phyloP scores from a whole-genome alignment of 768 basidiomycete genomes.

The Boletus rubroflammeus region DNA sequence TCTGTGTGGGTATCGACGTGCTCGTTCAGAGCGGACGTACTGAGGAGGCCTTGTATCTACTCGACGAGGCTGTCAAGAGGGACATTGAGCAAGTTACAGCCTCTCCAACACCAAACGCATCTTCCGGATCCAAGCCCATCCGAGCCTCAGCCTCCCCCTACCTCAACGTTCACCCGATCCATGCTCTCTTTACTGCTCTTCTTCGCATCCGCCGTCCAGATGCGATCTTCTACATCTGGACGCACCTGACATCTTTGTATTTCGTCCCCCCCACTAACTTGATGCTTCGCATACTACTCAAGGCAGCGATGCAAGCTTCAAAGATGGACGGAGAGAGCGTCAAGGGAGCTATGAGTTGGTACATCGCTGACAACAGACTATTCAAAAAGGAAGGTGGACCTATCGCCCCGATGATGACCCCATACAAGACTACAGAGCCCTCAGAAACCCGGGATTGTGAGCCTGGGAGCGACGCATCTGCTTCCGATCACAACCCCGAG shows the following conservation, averaged over 20 bases:
- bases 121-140: background rate
- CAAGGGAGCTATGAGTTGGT: constrained; percentile 43
- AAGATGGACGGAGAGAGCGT: constrained; percentile 49
- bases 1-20: constrained; percentile 50
- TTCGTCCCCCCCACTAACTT: constrained; percentile 49
- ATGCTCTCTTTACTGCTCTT: constrained; percentile 48
- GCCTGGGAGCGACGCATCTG: background rate
- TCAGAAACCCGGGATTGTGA: background rate
- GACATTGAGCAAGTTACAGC: constrained; percentile 9
- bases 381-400: constrained; percentile 16
- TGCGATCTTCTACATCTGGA: constrained; percentile 63
- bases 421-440: background rate
- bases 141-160: constrained; percentile 3
- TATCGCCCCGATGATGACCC: constrained; percentile 9
- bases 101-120: background rate
- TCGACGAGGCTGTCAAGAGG: constrained; percentile 39
- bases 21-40: constrained; percentile 43
- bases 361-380: constrained; percentile 17
- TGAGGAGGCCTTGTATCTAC: constrained; percentile 46
- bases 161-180: constrained; percentile 31
- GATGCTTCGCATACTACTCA: constrained; percentile 59
- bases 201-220: constrained; percentile 55
- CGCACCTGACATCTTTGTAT: constrained; percentile 59
- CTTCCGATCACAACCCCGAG: background rate
- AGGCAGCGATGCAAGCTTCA: constrained; percentile 52